phyloP scores from a whole-genome alignment of 2,329 filamentous ascomycete genomes.

The Xylaria sp. region DNA sequence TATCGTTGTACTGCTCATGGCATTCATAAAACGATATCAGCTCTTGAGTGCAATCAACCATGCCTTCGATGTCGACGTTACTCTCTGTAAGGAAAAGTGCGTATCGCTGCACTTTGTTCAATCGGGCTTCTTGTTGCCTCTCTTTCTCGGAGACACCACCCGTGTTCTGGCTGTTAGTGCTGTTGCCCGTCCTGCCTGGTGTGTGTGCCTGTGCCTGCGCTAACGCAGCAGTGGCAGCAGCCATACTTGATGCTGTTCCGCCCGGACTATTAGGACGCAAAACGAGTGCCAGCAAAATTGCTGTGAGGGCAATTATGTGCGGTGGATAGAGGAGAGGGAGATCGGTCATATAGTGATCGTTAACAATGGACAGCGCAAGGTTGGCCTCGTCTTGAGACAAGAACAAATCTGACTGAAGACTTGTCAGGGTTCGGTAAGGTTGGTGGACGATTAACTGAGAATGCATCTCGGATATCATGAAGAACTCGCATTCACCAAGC shows the following conservation, averaged over 20 bases:
- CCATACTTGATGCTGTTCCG: conserved; percentile 56
- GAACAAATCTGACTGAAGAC: conserved; percentile 74
- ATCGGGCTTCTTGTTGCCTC: conserved; percentile 63
- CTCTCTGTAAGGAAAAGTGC: conserved; percentile 87
- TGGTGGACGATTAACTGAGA: conserved; percentile 91
- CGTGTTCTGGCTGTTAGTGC: conserved; percentile 42
- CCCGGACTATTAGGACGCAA: conserved; percentile 67
- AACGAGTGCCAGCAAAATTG: conserved; percentile 85
- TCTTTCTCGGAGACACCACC: conserved; percentile 53
- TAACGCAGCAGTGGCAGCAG: conserved; percentile 60
- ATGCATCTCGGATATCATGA: conserved; percentile 88
- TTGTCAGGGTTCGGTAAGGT: conserved; percentile 83
- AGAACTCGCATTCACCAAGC: conserved; percentile 94
- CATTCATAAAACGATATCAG: conserved; percentile 88
- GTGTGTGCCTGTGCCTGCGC: conserved; percentile 56
- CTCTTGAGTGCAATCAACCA: conserved; percentile 91
- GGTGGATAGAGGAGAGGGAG: conserved; percentile 86
- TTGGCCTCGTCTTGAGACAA: conserved; percentile 81
- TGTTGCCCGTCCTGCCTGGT: conserved; percentile 46
- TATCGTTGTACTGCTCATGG: conserved; percentile 70
- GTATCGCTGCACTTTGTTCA: conserved; percentile 72
- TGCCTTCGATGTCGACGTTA: conserved; percentile 82
- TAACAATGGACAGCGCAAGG: conserved; percentile 84
- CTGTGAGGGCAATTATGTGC: conserved; percentile 88
- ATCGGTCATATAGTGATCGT: conserved; percentile 93